phyloP scores from a whole-genome alignment of 352 stramenopile genomes.

The Plasmopara halstedii region DNA sequence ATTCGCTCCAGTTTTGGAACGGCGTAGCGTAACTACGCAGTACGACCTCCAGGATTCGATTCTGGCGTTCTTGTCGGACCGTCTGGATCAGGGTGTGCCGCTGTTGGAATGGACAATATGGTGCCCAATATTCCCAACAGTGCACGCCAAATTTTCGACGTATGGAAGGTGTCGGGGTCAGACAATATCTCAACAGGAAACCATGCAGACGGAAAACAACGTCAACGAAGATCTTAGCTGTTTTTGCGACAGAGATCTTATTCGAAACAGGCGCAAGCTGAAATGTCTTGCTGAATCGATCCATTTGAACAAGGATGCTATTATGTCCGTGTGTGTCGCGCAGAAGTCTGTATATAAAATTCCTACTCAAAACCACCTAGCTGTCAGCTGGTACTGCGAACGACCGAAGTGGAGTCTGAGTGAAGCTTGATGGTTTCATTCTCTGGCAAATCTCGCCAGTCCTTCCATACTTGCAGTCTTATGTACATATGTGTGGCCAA shows the following conservation, averaged over 20 bases:
- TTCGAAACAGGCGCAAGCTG: too few relatives aligned
- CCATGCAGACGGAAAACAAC: too few relatives aligned
- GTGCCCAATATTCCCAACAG: neutral
- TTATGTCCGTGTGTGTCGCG: neutral
- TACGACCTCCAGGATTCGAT: neutral
- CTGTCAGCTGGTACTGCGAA: too few relatives aligned
- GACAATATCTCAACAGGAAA: too few relatives aligned
- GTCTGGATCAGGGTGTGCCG: neutral
- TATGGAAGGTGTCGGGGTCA: too few relatives aligned
- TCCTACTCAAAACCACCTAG: neutral
- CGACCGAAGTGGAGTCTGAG: neutral
- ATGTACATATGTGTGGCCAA: neutral
- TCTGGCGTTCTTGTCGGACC: neutral
- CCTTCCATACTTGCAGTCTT: neutral
- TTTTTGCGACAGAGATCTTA: too few relatives aligned
- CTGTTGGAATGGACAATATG: neutral
- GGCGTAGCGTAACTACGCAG: neutral
- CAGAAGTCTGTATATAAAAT: neutral
- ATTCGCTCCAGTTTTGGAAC: neutral
- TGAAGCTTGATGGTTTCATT: neutral
- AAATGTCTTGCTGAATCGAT: too few relatives aligned
- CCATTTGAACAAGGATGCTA: neutral
- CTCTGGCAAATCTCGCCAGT: neutral
- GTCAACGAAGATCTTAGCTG: too few relatives aligned
- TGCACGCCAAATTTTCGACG: neutral